These are phyloP conservation scores for Pulveroboletus sp. DNA, from an alignment of 768 basidiomycete species.

Conservation along the genomic window DNA sequence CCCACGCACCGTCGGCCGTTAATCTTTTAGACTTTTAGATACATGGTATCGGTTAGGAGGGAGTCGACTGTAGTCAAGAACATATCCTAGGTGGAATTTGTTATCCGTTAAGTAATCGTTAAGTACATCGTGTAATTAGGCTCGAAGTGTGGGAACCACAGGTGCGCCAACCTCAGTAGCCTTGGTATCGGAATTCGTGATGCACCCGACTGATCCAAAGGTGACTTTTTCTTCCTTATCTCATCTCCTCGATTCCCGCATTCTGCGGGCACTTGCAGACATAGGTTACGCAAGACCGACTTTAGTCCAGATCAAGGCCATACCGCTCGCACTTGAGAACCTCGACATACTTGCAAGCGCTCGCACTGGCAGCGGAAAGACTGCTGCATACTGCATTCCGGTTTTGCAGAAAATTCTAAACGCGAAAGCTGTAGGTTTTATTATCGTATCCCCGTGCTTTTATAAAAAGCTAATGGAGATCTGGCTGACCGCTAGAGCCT, in stretches of 20 bases:
- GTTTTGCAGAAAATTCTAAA: slow-evolving; percentile 83
- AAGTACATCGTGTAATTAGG: too few relatives aligned
- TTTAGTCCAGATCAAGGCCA: slow-evolving; percentile 85
- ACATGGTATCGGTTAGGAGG: too few relatives aligned
- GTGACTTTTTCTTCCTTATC: slow-evolving; percentile 60
- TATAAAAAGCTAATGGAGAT: neutral
- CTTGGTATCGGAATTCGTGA: too few relatives aligned
- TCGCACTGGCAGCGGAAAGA: slow-evolving; percentile 95
- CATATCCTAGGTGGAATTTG: too few relatives aligned
- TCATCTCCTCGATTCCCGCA: slow-evolving; percentile 75
- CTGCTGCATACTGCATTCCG: slow-evolving; percentile 92
- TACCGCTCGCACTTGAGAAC: slow-evolving; percentile 87
- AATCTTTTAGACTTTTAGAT: too few relatives aligned
- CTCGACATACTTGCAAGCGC: slow-evolving; percentile 91
- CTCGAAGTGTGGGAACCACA: too few relatives aligned
- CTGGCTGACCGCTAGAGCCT: slow-evolving; percentile 26
- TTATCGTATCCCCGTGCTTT: neutral
- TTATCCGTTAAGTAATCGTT: too few relatives aligned
- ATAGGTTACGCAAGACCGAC: slow-evolving; percentile 89
- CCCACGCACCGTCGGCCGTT: too few relatives aligned
- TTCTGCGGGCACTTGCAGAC: slow-evolving; percentile 87
- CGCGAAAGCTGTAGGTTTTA: slow-evolving; percentile 65
- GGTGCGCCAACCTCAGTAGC: too few relatives aligned
- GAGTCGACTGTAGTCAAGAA: too few relatives aligned
- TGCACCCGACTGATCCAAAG: slow-evolving; percentile 46